Percentiles rank a stretch among this genome's conserved stretches.
Evolutionary conservation across 2,329 filamentous ascomycete species (phyloP).

Genomic region (Aspergillus pseudoviridinutans): DNA sequence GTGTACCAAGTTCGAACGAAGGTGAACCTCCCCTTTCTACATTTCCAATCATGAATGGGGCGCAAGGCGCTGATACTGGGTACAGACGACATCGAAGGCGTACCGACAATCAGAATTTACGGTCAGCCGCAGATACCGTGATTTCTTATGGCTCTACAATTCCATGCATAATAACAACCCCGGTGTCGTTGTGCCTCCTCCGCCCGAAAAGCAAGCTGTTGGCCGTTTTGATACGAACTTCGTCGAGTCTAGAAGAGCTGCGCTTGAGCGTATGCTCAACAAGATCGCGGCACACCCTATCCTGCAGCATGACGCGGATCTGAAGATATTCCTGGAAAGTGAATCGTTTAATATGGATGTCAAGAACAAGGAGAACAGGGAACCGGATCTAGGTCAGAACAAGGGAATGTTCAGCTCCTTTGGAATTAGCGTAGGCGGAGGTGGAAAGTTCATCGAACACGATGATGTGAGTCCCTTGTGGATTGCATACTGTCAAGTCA

Average conservation of each 20-base stretch:
- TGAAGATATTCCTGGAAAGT: constrained; percentile 96
- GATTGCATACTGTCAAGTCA: not conserved
- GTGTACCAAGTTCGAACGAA: constrained; percentile 94
- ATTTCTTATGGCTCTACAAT: constrained; percentile 97
- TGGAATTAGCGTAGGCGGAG: constrained; percentile 70
- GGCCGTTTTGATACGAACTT: constrained; percentile 96
- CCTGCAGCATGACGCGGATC: constrained; percentile 84
- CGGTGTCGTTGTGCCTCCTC: constrained; percentile 89
- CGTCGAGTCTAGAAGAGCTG: constrained; percentile 85
- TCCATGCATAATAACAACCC: constrained; percentile 92
- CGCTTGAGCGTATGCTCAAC: constrained; percentile 96
- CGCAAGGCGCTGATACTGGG: constrained; percentile 11
- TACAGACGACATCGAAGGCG: constrained; percentile 86
- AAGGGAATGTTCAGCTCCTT: constrained; percentile 90
- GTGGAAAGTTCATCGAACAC: constrained; percentile 90
- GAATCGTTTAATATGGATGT: constrained; percentile 94
- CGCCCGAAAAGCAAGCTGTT: constrained; percentile 96
- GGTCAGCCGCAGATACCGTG: constrained; percentile 88
- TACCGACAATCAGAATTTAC: constrained; percentile 91
- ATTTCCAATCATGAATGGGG: not conserved
- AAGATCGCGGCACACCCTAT: constrained; percentile 87
- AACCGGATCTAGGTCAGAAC: constrained; percentile 79
- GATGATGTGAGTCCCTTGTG: constrained; percentile 67
- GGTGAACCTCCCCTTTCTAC: constrained; percentile 49
- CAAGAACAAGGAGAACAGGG: constrained; percentile 93